phyloP scores from a whole-genome alignment of 2,329 filamentous ascomycete species.

The Colletotrichum sp. region DNA sequence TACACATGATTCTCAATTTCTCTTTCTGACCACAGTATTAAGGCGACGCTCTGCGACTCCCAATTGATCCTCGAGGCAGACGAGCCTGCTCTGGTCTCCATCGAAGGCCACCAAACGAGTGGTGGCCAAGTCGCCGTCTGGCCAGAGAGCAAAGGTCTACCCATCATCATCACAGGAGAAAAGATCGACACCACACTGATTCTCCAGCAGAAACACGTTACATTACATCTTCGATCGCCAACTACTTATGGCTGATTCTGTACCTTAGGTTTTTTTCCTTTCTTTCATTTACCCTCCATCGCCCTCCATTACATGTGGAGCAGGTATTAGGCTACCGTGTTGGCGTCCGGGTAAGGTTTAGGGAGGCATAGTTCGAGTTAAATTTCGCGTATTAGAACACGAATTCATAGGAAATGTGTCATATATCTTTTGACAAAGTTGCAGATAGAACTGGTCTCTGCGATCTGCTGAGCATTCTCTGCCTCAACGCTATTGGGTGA shows the following conservation, averaged over 20 bases:
- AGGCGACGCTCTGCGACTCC: background rate
- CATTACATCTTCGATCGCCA: conserved; percentile 5
- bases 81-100: background rate
- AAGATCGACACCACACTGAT: conserved; percentile 17
- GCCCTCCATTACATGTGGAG: conserved; percentile 14
- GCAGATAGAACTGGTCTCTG: background rate
- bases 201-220: conserved; percentile 15
- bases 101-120: background rate
- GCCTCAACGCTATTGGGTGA: background rate
- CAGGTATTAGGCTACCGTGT: conserved; percentile 1
- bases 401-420: background rate
- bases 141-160: conserved; percentile 8
- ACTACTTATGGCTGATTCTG: conserved; percentile 22
- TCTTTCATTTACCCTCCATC: background rate
- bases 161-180: conserved; percentile 8
- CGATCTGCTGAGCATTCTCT: background rate
- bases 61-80: background rate
- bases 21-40: background rate
- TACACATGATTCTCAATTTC: background rate
- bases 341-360: conserved; percentile 22
- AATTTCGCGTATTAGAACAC: background rate
- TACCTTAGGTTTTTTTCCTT: conserved; percentile 24
- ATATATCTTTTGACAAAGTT: background rate
- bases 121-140: background rate
- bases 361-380: conserved; percentile 4